Base-by-base conservation (phyloP, 805 yeast genomes). In the Ogataea ganodermae region DNA sequence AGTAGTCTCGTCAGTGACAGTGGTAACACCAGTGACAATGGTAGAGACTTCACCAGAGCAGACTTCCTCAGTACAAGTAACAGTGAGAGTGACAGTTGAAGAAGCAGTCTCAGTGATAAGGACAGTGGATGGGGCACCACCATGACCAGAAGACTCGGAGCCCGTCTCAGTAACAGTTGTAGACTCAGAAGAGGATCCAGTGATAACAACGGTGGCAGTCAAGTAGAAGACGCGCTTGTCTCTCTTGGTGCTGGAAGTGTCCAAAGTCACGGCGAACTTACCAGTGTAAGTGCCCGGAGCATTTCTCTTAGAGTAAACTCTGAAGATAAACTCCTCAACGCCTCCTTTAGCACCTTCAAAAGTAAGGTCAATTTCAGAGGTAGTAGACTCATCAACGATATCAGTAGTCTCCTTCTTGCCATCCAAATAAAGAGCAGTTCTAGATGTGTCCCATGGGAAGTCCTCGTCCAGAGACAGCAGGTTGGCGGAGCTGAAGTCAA, bases 21-120 rank as follows among this genome's bases (percentile, higher is more conserved):
- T 50, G 30, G 59, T 55, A 41, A 54, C 55, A 39, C 63, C 57
- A 39, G 71, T 67, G 35, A 60, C 55, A 23, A 50, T 35, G n/a
- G 61, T 53, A 9, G 52, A 35, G 24, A 44, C 52, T 12, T 51
- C 52, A 48, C 65, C 61, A n/a, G 55, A 38, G 35, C 57, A 53
- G 35, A 24, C 33, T 41, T 44, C 49, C 37, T 52, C 53, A 38
- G 60, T 55, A 48, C 66, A 57, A 40, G 68, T 57, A 31, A 52
- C 52, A 35, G 55, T 56, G 36, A 58, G 36, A 30, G 61, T 51
- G 24, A 49, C 49, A 21, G 56, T 48, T 12, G 57, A 26, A 1
- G 35, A 41, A 28, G 58, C 51, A 31, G 57, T 53, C 44, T 46
- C 45, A 35, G 53, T 54, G 46, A 52, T 44, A 35, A 50, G 42